Evolutionary conservation across 176 grass and related monocot species (phyloP), one percentile per base, ranked within the genome.

Genomic region (Carex pumila): DNA sequence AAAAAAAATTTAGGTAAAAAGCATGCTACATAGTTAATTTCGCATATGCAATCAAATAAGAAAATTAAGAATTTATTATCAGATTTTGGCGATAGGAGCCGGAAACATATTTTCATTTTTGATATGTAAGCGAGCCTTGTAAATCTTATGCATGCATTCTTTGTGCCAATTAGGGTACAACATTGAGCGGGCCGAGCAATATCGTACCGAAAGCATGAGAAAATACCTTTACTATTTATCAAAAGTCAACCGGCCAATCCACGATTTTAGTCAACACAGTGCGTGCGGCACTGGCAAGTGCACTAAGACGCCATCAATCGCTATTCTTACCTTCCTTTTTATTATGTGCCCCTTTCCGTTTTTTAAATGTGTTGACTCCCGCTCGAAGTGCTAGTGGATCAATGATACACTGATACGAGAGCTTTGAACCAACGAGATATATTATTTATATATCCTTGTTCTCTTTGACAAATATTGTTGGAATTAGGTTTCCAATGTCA

Each of bases 351-450:
- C 0, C 70, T 74, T 74, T 74, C n/a, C 52, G 7, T 19, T 74
- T 41, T 29, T 74, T 10, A 32, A 54, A 76, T 56, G 73, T 55
- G 22, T 76, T 34, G 50, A 77, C 47, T 75, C 45, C 47, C 54
- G 45, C 45, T 54, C 12, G 4, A 56, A 76, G 71, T 76, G 71
- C 12, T 76, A 77, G 73, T 77, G 73, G 73, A 77, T 77, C 73
- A 77, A 77, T 55, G 50, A 56, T 77, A 56, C 13, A 77, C 31
- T 25, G 25, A 77, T 77, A 56, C 0, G 6, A 56, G 50, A 56
- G 73, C 15, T 57, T 57, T 30, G 19, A 56, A 8, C 73, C 73
- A 77, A 77, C 54, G 50, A 7, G 49, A 77, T 77, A 77, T 31
- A 17, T 77, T 77, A 77, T 77, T 77, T 76, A 55, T 76, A 54